Evolutionary conservation across 2,329 filamentous ascomycete species (phyloP).

Genomic region (Fusarium sp.): DNA sequence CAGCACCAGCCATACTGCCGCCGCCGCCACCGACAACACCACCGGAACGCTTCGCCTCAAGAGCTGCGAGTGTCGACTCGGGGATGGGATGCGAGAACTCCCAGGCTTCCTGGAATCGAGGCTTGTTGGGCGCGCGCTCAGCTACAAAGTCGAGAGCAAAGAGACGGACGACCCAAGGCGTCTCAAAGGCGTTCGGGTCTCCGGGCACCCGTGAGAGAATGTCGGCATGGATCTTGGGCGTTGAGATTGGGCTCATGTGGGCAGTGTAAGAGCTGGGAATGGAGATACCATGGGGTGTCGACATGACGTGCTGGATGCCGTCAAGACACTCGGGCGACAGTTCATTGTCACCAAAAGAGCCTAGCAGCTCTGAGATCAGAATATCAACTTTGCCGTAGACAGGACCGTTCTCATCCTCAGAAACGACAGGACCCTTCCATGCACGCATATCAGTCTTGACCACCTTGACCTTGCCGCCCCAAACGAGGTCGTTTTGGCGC

Average conservation of each 20-base stretch:
- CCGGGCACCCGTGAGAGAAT: constrained; percentile 70
- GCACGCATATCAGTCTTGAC: constrained; percentile 97
- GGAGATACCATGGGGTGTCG: constrained; percentile 82
- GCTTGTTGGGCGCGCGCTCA: constrained; percentile 66
- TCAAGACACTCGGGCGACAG: constrained; percentile 96
- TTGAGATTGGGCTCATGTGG: constrained; percentile 90
- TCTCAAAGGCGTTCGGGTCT: constrained; percentile 82
- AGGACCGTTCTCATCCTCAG: constrained; percentile 56
- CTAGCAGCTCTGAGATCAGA: constrained; percentile 90
- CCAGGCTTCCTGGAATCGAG: constrained; percentile 81
- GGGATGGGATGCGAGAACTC: constrained; percentile 82
- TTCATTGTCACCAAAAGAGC: constrained; percentile 97
- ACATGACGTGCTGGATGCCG: constrained; percentile 91
- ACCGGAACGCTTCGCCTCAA: constrained; percentile 69
- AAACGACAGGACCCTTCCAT: constrained; percentile 83
- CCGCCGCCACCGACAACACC: constrained; percentile 73
- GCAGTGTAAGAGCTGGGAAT: constrained; percentile 95
- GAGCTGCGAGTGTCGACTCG: constrained; percentile 63
- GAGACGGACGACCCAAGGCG: constrained; percentile 93
- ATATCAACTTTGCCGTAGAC: constrained; percentile 83
- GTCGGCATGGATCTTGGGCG: constrained; percentile 86
- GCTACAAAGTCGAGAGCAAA: constrained; percentile 90
- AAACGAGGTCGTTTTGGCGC: constrained; percentile 83
- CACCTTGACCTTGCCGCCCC: constrained; percentile 83
- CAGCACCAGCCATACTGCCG: constrained; percentile 78